Evolutionary conservation across 345 rosid genomes (phyloP).

Genomic region (Laguncularia racemosa): DNA sequence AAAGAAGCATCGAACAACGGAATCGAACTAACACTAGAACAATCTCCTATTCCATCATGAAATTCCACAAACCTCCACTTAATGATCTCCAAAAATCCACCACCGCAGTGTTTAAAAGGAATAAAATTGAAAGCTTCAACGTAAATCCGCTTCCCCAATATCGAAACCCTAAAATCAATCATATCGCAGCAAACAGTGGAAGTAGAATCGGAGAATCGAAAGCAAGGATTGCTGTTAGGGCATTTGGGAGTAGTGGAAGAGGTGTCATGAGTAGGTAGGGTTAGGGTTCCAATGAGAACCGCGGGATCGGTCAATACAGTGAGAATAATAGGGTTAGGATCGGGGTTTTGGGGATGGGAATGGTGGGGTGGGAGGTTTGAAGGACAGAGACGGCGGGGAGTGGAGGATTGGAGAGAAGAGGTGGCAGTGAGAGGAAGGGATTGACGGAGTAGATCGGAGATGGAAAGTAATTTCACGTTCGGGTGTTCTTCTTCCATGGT

Average conservation of each 20-base stretch:
- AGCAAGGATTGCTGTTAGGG: slow-evolving; percentile 42
- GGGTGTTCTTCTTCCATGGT: slow-evolving; percentile 1
- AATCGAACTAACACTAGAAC: slow-evolving; percentile 33
- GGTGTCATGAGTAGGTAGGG: slow-evolving; percentile 26
- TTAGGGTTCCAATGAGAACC: slow-evolving; percentile 49
- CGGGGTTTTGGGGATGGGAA: slow-evolving; percentile 2
- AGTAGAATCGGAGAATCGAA: slow-evolving; percentile 54
- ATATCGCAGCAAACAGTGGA: slow-evolving; percentile 72
- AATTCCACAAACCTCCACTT: slow-evolving; percentile 41
- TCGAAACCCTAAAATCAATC: slow-evolving; percentile 24
- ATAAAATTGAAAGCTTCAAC: slow-evolving; percentile 73
- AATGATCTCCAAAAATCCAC: slow-evolving; percentile 77
- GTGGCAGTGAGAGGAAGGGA: slow-evolving; percentile 48
- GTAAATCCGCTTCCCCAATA: slow-evolving; percentile 36
- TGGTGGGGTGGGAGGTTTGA: too few species aligned
- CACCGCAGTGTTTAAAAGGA: slow-evolving; percentile 36
- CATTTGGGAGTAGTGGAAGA: slow-evolving; percentile 34
- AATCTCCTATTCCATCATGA: slow-evolving; percentile 11
- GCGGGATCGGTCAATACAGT: slow-evolving; percentile 34
- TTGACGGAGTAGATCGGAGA: slow-evolving; percentile 42
- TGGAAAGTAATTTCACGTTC: slow-evolving; percentile 1
- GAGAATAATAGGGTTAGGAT: slow-evolving; percentile 26
- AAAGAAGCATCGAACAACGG: slow-evolving; percentile 25
- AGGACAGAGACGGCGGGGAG: slow-evolving; percentile 6
- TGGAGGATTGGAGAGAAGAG: slow-evolving; percentile 28